Evolutionary conservation across 371 early-diverging fungal species (phyloP).

Genomic region (Cladochytrium tenue): DNA sequence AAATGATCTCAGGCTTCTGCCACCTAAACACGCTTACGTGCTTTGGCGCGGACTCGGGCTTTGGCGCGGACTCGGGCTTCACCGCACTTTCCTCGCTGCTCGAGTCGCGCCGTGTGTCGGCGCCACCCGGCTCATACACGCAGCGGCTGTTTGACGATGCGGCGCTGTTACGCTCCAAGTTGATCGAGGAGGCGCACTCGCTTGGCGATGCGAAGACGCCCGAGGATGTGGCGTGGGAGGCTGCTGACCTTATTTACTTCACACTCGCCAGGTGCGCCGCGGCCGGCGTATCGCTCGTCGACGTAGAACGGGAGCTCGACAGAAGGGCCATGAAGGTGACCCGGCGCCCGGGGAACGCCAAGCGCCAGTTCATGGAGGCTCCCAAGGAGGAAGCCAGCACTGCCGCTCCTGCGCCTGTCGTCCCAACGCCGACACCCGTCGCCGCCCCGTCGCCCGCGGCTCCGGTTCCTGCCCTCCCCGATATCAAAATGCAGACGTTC

Average conservation of each 20-base stretch:
- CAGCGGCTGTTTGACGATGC: slow-evolving; percentile 83
- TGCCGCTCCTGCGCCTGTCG: slow-evolving; percentile 29
- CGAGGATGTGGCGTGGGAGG: slow-evolving; percentile 90
- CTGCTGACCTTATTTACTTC: slow-evolving; percentile 96
- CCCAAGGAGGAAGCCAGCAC: slow-evolving; percentile 19
- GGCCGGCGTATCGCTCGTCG: slow-evolving; percentile 77
- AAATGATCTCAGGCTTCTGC: slow-evolving; percentile 91
- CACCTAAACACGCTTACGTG: slow-evolving; percentile 89
- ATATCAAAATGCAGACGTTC: slow-evolving; percentile 38
- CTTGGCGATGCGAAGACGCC: slow-evolving; percentile 75
- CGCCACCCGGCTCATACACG: slow-evolving; percentile 91
- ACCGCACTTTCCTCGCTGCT: slow-evolving; percentile 70
- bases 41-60: slow-evolving; percentile 79
- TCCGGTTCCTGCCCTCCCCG: slow-evolving; percentile 3
- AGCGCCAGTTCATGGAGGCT: slow-evolving; percentile 61
- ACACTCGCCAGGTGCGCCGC: slow-evolving; percentile 83
- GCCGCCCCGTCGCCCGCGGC: not conserved
- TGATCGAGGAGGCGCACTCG: slow-evolving; percentile 95
- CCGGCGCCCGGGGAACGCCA: slow-evolving; percentile 91
- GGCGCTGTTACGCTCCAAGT: slow-evolving; percentile 81
- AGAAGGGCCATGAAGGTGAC: slow-evolving; percentile 80
- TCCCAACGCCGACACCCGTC: slow-evolving; percentile 25
- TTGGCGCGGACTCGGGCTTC: slow-evolving; percentile 80
- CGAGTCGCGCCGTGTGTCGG: slow-evolving; percentile 59
- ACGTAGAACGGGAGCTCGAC: slow-evolving; percentile 86